Evolutionary conservation across 352 stramenopile species (phyloP).

Genomic region (Phytopythium sindhum): DNA sequence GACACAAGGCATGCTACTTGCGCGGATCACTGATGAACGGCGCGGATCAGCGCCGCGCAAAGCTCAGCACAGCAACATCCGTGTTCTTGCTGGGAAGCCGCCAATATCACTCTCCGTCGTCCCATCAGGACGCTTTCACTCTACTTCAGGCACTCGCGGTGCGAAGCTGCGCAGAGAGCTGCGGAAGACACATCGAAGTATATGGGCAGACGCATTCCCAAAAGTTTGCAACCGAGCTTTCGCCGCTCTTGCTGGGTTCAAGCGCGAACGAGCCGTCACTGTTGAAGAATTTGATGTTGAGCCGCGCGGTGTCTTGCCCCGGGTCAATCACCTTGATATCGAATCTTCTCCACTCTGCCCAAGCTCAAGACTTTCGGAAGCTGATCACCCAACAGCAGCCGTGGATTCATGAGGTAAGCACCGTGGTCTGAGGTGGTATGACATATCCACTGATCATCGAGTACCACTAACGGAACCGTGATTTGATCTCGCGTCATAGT

Average conservation of each 20-base stretch:
- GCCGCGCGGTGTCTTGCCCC: constrained; percentile 46
- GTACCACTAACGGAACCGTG: not conserved
- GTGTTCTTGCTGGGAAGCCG: constrained; percentile 62
- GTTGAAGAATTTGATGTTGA: constrained; percentile 54
- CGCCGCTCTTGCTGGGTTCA: constrained; percentile 40
- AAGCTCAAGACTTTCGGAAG: constrained; percentile 36
- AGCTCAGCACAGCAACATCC: constrained; percentile 40
- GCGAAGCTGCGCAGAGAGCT: constrained; percentile 55
- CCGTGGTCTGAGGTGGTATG: not conserved
- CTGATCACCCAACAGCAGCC: constrained; percentile 23
- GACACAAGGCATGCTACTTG: constrained; percentile 43
- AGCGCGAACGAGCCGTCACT: constrained; percentile 39
- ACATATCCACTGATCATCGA: not conserved
- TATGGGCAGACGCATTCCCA: constrained; percentile 54
- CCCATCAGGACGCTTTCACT: constrained; percentile 47
- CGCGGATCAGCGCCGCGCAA: constrained; percentile 42
- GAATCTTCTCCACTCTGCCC: constrained; percentile 60
- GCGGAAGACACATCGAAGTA: constrained; percentile 39
- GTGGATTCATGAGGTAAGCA: constrained; percentile 63
- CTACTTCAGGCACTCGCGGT: constrained; percentile 58
- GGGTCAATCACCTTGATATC: constrained; percentile 60
- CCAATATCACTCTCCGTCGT: constrained; percentile 19
- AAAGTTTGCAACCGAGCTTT: constrained; percentile 44
- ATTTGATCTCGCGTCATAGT: constrained; percentile 23
- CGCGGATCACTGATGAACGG: constrained; percentile 44